These are phyloP conservation scores for Clonostachys rosea DNA, from an alignment of 2,329 filamentous ascomycete genomes.

Conservation along the genomic window DNA sequence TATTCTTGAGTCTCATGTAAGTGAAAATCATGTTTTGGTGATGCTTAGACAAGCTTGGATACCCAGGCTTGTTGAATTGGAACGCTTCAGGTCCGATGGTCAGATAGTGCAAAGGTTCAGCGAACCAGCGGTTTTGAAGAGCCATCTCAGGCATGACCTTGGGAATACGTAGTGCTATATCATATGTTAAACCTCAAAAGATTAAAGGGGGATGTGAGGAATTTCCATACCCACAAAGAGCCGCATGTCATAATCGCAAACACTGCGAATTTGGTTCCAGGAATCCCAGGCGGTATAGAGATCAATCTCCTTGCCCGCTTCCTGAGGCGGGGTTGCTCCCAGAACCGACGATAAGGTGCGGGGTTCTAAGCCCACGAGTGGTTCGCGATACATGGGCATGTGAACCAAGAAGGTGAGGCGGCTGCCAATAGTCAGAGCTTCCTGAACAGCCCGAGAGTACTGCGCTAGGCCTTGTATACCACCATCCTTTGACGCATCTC, in stretches of 20 bases:
- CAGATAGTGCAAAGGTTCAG: constrained; percentile 61
- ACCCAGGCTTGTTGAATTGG: constrained; percentile 54
- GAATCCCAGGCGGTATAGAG: constrained; percentile 84
- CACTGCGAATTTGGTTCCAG: constrained; percentile 82
- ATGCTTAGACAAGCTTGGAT: constrained; percentile 54
- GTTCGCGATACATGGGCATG: constrained; percentile 77
- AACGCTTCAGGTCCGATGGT: constrained; percentile 50
- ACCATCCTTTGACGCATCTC: constrained; percentile 49
- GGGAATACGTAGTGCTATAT: constrained; percentile 51
- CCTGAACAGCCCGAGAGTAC: constrained; percentile 80
- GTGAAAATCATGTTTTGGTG: constrained; percentile 58
- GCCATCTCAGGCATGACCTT: constrained; percentile 53
- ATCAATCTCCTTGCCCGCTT: constrained; percentile 48
- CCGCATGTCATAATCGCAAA: constrained; percentile 80
- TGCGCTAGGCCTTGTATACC: constrained; percentile 56
- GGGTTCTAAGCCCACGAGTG: constrained; percentile 45
- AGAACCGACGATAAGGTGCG: constrained; percentile 44
- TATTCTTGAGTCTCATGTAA: constrained; percentile 60
- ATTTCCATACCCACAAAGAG: constrained; percentile 75
- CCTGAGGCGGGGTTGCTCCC: constrained; percentile 21
- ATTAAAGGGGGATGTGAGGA: too few species aligned
- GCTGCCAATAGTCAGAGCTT: constrained; percentile 68
- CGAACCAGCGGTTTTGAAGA: constrained; percentile 64
- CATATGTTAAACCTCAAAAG: background rate
- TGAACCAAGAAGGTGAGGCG: constrained; percentile 79